These are phyloP conservation scores for Amanita pseudoporphyria DNA, from an alignment of 768 basidiomycete species.

Conservation along the genomic window DNA sequence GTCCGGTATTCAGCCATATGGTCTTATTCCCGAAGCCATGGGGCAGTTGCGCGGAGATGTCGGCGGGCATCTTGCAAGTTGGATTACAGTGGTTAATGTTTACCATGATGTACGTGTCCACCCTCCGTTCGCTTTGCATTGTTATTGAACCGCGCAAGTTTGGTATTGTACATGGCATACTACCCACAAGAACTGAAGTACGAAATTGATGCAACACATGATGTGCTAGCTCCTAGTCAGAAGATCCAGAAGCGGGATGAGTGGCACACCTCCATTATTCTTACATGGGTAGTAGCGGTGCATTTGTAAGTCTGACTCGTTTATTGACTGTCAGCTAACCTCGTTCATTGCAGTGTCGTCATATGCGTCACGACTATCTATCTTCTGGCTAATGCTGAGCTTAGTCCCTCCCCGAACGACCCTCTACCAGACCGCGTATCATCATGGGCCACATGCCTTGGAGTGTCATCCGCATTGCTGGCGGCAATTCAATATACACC, in stretches of 20 bases:
- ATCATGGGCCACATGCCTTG: conserved; percentile 80
- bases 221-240: conserved; percentile 7
- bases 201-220: conserved; percentile 7
- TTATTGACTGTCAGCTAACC: background rate
- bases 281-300: conserved; percentile 58
- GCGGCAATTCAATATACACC: conserved; percentile 84
- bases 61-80: conserved; percentile 79
- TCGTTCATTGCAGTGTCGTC: background rate
- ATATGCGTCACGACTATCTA: conserved; percentile 4
- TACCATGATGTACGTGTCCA: conserved; percentile 57
- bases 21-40: conserved; percentile 15
- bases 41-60: conserved; percentile 67
- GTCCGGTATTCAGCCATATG: conserved; percentile 21
- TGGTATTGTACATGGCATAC: conserved; percentile 87
- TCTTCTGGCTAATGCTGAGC: conserved; percentile 21
- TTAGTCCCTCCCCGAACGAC: conserved; percentile 25
- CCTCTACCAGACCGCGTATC: conserved; percentile 23
- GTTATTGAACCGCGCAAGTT: conserved; percentile 29
- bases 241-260: conserved; percentile 29
- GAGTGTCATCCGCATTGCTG: conserved; percentile 68
- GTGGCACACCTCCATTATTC: conserved; percentile 71
- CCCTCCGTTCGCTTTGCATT: background rate
- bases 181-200: conserved; percentile 84
- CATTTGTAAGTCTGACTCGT: conserved; percentile 55
- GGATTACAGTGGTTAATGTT: conserved; percentile 80